Percentiles rank a stretch among this genome's conserved stretches.
These are phyloP conservation scores for Umbellularia californica DNA, from an alignment of 164 flowering plant species.

Conservation along the genomic window DNA sequence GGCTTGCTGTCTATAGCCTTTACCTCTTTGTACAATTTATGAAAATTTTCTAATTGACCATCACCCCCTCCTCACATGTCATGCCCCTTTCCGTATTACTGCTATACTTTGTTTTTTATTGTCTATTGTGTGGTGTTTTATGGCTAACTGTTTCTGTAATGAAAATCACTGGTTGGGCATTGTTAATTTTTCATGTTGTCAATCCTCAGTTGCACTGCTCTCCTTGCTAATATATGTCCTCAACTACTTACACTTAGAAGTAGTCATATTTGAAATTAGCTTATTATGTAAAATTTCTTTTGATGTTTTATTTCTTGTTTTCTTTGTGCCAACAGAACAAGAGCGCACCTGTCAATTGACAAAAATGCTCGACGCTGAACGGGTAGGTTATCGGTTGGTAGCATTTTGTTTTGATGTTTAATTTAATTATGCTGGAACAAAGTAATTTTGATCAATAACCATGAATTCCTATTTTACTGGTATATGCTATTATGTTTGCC, in stretches of 20 bases:
- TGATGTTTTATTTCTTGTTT: constrained; percentile 9
- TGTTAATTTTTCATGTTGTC: not conserved
- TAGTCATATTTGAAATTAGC: not conserved
- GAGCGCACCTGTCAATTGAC: constrained; percentile 33
- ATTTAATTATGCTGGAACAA: not conserved
- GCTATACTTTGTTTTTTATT: not conserved
- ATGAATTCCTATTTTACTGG: not conserved
- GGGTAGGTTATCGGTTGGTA: constrained; percentile 33
- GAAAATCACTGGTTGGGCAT: not conserved
- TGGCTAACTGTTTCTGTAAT: not conserved
- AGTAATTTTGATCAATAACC: not conserved
- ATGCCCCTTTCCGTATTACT: not conserved
- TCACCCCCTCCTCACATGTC: not conserved
- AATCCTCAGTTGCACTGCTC: not conserved
- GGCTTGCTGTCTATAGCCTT: not conserved
- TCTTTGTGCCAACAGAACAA: constrained; percentile 38
- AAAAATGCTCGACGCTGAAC: constrained; percentile 39
- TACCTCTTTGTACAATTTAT: not conserved
- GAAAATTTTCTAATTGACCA: not conserved
- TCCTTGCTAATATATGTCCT: not conserved
- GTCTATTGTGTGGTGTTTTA: not conserved
- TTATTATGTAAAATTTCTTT: constrained; percentile 8
- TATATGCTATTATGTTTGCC: not conserved
- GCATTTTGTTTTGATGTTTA: not conserved
- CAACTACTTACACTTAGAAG: not conserved